Percentiles rank a stretch among this genome's conserved stretches.
Conservation (phyloP, 192 early-diverging fungal species). For the Linnemannia elongata region DNA sequence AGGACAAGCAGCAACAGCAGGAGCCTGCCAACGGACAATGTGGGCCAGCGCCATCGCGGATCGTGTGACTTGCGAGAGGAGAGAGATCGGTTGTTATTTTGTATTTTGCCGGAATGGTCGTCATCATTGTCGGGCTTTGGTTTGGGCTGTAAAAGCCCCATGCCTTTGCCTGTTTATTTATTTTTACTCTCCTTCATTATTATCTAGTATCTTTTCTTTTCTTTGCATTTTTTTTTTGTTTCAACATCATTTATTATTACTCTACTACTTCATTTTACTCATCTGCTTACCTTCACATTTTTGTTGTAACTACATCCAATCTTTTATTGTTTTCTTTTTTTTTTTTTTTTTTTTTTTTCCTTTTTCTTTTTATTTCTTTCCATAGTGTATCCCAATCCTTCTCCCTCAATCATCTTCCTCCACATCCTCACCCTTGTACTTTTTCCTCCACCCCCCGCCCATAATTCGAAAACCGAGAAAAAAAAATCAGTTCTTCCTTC, state of each 20-base stretch:
- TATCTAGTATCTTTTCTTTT: neutral
- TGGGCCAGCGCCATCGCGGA: neutral
- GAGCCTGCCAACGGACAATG: neutral
- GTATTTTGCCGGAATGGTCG: neutral
- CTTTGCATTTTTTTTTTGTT: neutral
- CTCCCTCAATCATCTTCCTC: neutral
- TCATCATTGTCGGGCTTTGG: neutral
- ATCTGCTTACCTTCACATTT: neutral
- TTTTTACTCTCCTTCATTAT: neutral
- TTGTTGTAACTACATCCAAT: neutral
- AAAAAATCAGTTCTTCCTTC: neutral
- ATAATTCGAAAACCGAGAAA: neutral
- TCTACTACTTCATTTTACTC: neutral
- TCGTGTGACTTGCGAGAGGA: neutral
- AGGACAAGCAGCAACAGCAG: conserved; percentile 1
- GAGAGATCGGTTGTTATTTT: neutral
- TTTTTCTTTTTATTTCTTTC: neutral
- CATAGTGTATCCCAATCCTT: neutral
- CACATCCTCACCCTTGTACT: neutral
- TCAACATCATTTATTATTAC: neutral
- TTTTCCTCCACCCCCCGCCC: neutral
- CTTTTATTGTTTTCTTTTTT: neutral
- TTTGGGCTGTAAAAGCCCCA: neutral
- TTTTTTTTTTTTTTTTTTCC: neutral
- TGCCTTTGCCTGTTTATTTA: neutral